Evolutionary conservation across 2,329 filamentous ascomycete genomes (phyloP), one percentile per base, ranked within the genome.

Genomic region (Sarocladium kiliense): DNA sequence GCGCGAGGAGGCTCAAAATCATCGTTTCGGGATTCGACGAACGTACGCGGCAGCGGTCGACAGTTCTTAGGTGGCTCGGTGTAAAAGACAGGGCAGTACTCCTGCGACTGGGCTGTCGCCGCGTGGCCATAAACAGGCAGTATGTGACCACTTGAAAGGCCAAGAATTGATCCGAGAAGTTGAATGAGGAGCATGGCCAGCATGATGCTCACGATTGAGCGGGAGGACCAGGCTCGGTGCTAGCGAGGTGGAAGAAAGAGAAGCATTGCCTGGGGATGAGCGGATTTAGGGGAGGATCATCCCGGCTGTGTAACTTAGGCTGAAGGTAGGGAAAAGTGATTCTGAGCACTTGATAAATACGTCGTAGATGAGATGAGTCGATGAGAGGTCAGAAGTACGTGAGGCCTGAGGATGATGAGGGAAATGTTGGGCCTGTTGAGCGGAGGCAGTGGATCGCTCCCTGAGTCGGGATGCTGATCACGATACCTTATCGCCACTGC

Each of bases 21-120:
- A 5, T 49, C 45, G 4, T 42, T n/a, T 6, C n/a, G 16, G 11
- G 39, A 45, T n/a, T 51, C 26, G 14, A 53, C 12, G 34, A 55
- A 58, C 2, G 55, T 49, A 19, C 34, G 27, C 16, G 55, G 55
- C 14, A 57, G 16, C 12, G 55, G 37, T 19, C 36, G 14, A n/a
- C 51, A 54, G 27, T 56, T 42, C 14, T 16, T 42, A n/a, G 44
- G 41, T 11, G 36, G 32, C 7, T 54, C 11, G 5, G 26, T 27
- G 27, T 54, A 55, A 21, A 55, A 54, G 30, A 56, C 55, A 10
- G 55, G 50, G 23, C 55, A 56, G 41, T 56, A 56, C 6, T 30
- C 23, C 23, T 25, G 36, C 34, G 26, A 6, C 18, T 23, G 18
- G n/a, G 47, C 3, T 36, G n/a, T 23, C 5, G 30, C 4, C 27